These are phyloP conservation scores for Diplodia sapinea DNA, from an alignment of 2,329 filamentous ascomycete genomes.

Conservation along the genomic window DNA sequence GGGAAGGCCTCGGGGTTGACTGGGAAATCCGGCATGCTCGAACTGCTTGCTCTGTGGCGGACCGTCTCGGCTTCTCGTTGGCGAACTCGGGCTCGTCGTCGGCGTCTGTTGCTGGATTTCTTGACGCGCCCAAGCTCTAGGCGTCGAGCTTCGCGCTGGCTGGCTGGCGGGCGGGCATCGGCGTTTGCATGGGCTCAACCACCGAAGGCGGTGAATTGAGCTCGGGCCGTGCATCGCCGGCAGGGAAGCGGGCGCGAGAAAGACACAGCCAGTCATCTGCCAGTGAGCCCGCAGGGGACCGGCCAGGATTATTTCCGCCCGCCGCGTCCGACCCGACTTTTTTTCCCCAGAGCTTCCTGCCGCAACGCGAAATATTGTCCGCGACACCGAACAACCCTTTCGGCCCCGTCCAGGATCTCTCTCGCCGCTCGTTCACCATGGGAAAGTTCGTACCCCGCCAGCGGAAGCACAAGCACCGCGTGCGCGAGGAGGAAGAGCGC, in stretches of 20 bases:
- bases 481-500: slow-evolving; percentile 61
- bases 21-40: slow-evolving; percentile 34
- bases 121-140: background rate
- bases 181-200: slow-evolving; percentile 4
- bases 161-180: background rate
- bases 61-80: background rate
- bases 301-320: background rate
- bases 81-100: too few species aligned
- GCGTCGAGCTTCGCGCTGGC: background rate
- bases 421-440: slow-evolving; percentile 36
- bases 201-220: slow-evolving; percentile 19
- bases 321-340: slow-evolving; percentile 17
- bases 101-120: background rate
- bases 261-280: background rate
- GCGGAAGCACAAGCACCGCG: slow-evolving; percentile 68
- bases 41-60: background rate
- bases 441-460: slow-evolving; percentile 58
- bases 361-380: slow-evolving; percentile 16
- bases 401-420: background rate
- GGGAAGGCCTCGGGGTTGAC: slow-evolving; percentile 65
- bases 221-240: background rate
- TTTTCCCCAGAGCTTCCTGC: slow-evolving; percentile 20
- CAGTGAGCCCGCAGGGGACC: accelerated
- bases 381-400: background rate
- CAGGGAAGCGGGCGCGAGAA: background rate